Evolutionary conservation across 169 alveolate genomes (phyloP).

Genomic region (Plasmodium adleri): DNA sequence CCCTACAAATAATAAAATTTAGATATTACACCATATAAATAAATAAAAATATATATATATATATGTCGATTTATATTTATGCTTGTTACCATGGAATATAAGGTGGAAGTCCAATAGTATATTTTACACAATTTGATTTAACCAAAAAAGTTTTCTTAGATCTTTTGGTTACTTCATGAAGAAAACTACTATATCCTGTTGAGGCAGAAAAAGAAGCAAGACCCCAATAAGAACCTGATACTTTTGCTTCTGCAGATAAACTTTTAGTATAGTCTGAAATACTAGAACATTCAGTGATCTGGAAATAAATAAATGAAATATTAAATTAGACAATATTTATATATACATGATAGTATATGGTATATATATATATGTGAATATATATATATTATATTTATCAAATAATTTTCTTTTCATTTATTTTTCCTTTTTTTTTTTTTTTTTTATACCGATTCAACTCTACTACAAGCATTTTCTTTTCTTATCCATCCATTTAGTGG

Average conservation of each 20-base stretch:
- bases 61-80: neutral
- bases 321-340: no score
- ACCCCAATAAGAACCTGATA: conserved; percentile 78
- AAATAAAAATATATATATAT: no score
- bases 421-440: neutral
- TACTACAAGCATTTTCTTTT: conserved; percentile 87
- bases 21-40: neutral
- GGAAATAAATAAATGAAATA: neutral
- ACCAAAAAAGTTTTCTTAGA: conserved; percentile 81
- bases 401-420: neutral
- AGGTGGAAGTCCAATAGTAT: conserved; percentile 87
- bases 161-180: conserved; percentile 77
- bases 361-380: neutral
- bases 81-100: conserved; percentile 53
- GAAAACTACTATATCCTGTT: conserved; percentile 83
- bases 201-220: conserved; percentile 87
- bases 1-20: conserved; percentile 39
- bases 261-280: conserved; percentile 83
- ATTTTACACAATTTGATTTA: conserved; percentile 87
- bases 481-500: conserved; percentile 88
- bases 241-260: conserved; percentile 86
- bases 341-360: no score
- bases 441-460: conserved; percentile 82
- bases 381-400: neutral
- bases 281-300: conserved; percentile 57